Percentiles rank a stretch among this genome's conserved stretches.
Conservation (phyloP, 2,329 filamentous ascomycete species). For the Fusarium euwallaceae region DNA sequence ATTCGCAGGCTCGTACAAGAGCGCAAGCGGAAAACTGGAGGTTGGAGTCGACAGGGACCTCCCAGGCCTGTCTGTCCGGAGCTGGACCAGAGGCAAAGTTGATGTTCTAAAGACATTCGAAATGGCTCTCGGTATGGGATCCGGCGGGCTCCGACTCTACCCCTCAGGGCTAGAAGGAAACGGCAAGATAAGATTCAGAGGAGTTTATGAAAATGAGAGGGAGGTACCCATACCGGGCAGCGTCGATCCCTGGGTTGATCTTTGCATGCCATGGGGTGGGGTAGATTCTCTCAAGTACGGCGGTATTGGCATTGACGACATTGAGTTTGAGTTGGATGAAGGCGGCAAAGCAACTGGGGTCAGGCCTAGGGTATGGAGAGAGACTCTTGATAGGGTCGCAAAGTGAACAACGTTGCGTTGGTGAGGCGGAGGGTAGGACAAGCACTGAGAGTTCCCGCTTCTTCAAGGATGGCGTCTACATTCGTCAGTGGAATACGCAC, state of each 20-base stretch:
- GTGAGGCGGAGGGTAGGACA: no score
- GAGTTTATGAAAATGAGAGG: not conserved
- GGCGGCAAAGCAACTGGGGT: not conserved
- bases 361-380: conserved; percentile 1
- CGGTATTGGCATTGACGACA: conserved; percentile 7
- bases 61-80: not conserved
- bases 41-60: not conserved
- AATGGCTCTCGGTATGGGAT: not conserved
- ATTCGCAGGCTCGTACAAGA: not conserved
- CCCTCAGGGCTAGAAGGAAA: not conserved
- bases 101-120: not conserved
- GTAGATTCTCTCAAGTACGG: conserved; percentile 8
- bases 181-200: not conserved
- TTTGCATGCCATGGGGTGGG: not conserved
- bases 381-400: not conserved
- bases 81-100: conserved; percentile 4
- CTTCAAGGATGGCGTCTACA: no score
- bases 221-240: not conserved
- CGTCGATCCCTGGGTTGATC: conserved; percentile 8
- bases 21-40: not conserved
- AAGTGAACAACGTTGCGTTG: not conserved
- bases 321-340: conserved; percentile 4
- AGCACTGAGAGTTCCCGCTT: no score
- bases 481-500: no score
- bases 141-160: not conserved